phyloP scores from a whole-genome alignment of 805 yeast genomes.

The Scheffersomyces stipitis region DNA sequence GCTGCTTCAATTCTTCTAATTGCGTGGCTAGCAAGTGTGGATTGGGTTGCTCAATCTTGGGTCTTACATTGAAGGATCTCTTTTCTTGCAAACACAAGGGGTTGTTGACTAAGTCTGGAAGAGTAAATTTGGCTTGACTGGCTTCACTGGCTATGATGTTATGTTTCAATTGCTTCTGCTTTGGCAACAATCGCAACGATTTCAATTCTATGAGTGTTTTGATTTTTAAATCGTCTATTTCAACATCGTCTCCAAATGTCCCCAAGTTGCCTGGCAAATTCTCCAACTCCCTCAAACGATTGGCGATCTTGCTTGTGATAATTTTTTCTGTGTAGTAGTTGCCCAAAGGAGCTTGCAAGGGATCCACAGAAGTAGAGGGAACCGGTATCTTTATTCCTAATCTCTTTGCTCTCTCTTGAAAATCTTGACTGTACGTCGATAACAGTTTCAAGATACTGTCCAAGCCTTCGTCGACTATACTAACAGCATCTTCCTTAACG shows the following conservation, averaged over 20 bases:
- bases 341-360: conserved; percentile 48
- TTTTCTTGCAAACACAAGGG: conserved; percentile 65
- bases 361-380: conserved; percentile 21
- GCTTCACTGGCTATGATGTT: conserved; percentile 53
- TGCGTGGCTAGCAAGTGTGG: conserved; percentile 76
- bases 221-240: conserved; percentile 58
- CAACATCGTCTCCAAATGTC: conserved; percentile 32
- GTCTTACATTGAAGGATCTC: conserved; percentile 65
- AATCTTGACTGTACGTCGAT: conserved; percentile 11
- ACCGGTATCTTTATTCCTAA: conserved; percentile 38
- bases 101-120: conserved; percentile 50
- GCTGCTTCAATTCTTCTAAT: conserved; percentile 66
- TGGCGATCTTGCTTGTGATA: conserved; percentile 53
- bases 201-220: conserved; percentile 70
- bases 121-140: conserved; percentile 54
- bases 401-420: conserved; percentile 35
- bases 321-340: conserved; percentile 50
- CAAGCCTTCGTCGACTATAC: not conserved
- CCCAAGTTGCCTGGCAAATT: conserved; percentile 70
- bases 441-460: too few relatives aligned
- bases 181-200: conserved; percentile 59
- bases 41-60: conserved; percentile 68
- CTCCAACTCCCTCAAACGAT: conserved; percentile 62
- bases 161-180: conserved; percentile 71
- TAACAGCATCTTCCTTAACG: not conserved